Evolutionary conservation across 176 grass and related monocot genomes (phyloP).

Genomic region (Eremochloa ophiuroides): DNA sequence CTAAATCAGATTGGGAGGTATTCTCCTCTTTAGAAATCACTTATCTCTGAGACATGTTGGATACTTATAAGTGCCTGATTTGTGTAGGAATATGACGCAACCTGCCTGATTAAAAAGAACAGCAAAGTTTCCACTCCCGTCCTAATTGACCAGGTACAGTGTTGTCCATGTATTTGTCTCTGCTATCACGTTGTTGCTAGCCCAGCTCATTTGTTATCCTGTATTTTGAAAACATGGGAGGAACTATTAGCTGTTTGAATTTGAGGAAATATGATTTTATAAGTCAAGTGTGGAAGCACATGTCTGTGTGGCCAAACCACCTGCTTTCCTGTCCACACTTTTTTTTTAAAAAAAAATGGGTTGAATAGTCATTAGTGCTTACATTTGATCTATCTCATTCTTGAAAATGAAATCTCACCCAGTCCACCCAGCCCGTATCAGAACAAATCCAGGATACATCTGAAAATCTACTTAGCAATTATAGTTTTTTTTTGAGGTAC

Average conservation of each 20-base stretch:
- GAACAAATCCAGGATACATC: neutral
- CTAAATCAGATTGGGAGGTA: constrained; percentile 86
- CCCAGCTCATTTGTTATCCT: neutral
- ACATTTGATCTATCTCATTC: neutral
- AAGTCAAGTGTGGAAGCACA: neutral
- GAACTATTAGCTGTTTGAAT: neutral
- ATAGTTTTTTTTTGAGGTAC: neutral
- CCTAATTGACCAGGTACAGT: constrained; percentile 92
- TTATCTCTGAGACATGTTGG: neutral
- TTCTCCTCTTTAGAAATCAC: neutral
- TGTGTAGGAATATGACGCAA: constrained; percentile 82
- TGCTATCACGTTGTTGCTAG: neutral
- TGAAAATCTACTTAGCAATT: neutral
- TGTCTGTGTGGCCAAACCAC: neutral
- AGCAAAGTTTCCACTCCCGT: constrained; percentile 62
- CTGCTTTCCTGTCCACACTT: neutral
- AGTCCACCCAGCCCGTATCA: neutral
- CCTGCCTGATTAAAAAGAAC: constrained; percentile 63
- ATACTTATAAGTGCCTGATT: constrained; percentile 14
- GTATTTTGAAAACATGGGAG: neutral
- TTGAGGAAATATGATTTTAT: neutral
- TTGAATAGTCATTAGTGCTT: neutral
- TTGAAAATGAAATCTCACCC: constrained; percentile 3
- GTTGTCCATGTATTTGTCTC: neutral
- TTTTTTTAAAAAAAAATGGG: neutral